Evolutionary conservation across 2,329 filamentous ascomycete genomes (phyloP), one percentile per base, ranked within the genome.

Genomic region (Aspergillus ustus): DNA sequence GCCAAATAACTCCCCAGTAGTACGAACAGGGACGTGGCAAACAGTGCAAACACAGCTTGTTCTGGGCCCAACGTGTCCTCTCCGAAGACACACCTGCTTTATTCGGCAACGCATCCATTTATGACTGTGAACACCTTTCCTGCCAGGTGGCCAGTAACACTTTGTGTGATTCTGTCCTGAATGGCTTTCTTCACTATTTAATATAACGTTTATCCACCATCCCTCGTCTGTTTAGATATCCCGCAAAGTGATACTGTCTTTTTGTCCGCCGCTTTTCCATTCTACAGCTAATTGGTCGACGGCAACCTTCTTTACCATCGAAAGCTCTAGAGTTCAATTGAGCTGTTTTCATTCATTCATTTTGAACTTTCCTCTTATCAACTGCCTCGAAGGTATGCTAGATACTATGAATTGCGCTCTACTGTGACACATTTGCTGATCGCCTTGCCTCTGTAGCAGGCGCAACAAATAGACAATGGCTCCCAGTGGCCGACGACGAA

Each of bases 101-200:
- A 43, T 57, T 65, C 59, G 57, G 43, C 57, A 53, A 57, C 52
- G 45, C 59, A 50, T 63, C 44, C 48, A 63, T 63, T 28, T 34
- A 43, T 52, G 25, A 44, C 55, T 61, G 57, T 61, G 45, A 63
- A 52, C 51, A 60, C 59, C 65, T 69, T 69, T 73, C 63, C 68
- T 73, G 72, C 70, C 72, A 75, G 67, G 70, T 75, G 72, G 70
- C 72, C 73, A 66, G 63, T 69, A 65, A 57, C 59, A 68, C 63
- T 63, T 64, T 64, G 60, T 65, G 60, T 65, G 63, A 66, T 69
- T 63, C 62, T 63, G 34, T 66, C 65, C 68, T 68, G 57, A 62
- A 75, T 75, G 72, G 70, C 67, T 64, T 65, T 59, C 13, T 53
- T 51, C 34, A 61, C 45, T 62, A 63, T 48, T 62, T 69, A 63